Evolutionary conservation across 495 filamentous ascomycete species (phyloP).

Genomic region (Parachaetomium inaequale): DNA sequence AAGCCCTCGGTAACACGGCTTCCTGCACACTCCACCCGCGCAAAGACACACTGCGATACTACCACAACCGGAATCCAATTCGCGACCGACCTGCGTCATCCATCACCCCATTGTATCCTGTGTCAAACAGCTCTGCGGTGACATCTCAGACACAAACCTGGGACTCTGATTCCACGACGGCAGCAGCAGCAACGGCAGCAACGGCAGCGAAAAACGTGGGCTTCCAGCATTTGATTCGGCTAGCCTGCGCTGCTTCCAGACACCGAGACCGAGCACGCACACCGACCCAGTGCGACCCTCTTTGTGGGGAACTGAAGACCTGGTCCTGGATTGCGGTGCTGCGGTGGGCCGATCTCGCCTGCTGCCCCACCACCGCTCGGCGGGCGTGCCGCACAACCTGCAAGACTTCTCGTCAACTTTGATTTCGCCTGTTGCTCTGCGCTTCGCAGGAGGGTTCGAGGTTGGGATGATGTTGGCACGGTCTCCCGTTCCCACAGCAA

Average conservation of each 20-base stretch:
- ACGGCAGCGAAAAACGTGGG: no score
- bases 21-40: neutral
- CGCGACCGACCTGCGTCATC: no score
- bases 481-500: slow-evolving; percentile 42
- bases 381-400: slow-evolving; percentile 17
- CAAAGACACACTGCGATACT: neutral
- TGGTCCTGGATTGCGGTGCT: neutral
- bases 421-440: slow-evolving; percentile 20
- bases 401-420: slow-evolving; percentile 14
- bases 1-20: neutral
- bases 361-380: slow-evolving; percentile 22
- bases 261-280: slow-evolving; percentile 12
- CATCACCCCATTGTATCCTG: neutral
- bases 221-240: no score
- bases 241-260: neutral
- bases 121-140: neutral
- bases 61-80: neutral
- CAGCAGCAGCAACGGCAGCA: neutral
- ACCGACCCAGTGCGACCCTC: neutral
- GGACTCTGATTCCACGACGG: neutral
- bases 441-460: slow-evolving; percentile 29
- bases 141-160: neutral
- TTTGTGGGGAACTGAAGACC: slow-evolving; percentile 9
- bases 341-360: slow-evolving; percentile 3
- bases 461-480: slow-evolving; percentile 49